These are phyloP conservation scores for Fusarium chaquense DNA, from an alignment of 2,329 filamentous ascomycete genomes.

Conservation along the genomic window DNA sequence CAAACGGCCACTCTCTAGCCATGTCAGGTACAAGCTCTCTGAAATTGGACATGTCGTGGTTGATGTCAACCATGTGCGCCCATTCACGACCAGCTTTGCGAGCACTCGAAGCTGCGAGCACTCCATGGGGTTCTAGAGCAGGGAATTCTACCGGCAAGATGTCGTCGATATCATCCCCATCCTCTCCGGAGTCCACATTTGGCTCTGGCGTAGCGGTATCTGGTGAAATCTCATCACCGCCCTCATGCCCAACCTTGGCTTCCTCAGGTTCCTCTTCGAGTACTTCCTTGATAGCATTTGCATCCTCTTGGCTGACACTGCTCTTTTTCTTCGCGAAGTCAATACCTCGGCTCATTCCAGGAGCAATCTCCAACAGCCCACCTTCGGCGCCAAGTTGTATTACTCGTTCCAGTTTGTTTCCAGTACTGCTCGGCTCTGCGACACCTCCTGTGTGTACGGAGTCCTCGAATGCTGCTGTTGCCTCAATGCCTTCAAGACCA, in stretches of 20 bases:
- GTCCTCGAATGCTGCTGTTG: constrained; percentile 85
- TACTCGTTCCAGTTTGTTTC: constrained; percentile 79
- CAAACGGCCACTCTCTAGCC: constrained; percentile 96
- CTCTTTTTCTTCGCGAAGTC: constrained; percentile 73
- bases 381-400: constrained; percentile 85
- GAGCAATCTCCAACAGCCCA: constrained; percentile 82
- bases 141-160: constrained; percentile 94
- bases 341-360: constrained; percentile 84
- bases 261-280: constrained; percentile 66
- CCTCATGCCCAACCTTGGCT: constrained; percentile 43
- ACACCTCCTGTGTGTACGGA: constrained; percentile 69
- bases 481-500: constrained; percentile 87
- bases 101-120: constrained; percentile 76
- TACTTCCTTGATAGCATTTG: constrained; percentile 76
- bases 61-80: constrained; percentile 98
- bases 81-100: constrained; percentile 87
- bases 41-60: constrained; percentile 94
- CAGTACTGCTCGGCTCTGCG: constrained; percentile 57
- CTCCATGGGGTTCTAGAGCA: constrained; percentile 85
- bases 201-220: constrained; percentile 44
- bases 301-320: constrained; percentile 69
- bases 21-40: constrained; percentile 93
- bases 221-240: constrained; percentile 48
- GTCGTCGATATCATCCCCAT: constrained; percentile 79
- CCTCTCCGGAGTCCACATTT: constrained; percentile 57